Evolutionary conservation across 2,329 filamentous ascomycete genomes (phyloP), one percentile per base, ranked within the genome.

Genomic region (Diatrype stigma): DNA sequence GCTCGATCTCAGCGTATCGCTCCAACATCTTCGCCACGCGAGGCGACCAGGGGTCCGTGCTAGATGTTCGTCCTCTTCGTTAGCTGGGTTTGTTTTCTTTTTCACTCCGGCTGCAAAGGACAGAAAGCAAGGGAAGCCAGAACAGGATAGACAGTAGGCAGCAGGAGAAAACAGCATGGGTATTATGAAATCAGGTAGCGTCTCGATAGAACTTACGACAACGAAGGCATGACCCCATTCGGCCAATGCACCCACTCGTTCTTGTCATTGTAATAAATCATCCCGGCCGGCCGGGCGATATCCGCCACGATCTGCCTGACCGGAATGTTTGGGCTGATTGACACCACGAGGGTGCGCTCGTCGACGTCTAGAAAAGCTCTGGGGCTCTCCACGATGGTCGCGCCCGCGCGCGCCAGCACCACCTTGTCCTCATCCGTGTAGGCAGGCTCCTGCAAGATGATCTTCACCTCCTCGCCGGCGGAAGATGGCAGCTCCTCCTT

Each of bases 221-320:
- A 16, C 12, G 34, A 16, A 12, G n/a, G n/a, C 14, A 12, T 7
- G 34, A 37, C 12, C 16, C 26, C 6, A 16, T 17, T 14, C 14
- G 12, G 12, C 6, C 14, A 37, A 4, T 14, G 6, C 4, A 14
- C n/a, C 34, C 34, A 37, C 34, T 7, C 34, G 12, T 4, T 7
- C 6, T 30, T 30, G 26, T 30, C 26, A 16, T 17, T 35, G 17
- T 48, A 26, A 58, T 62, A 67, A 11, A 70, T 59, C 49, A 70
- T 63, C 0, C 59, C 60, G 2, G 55, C 62, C 1, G 69, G 69
- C 1, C 63, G 60, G 2, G 64, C 62, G 11, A 70, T 53, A 42
- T 71, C 67, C 42, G 62, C 57, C 6, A 69, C 52, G 34, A 70
- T 63, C 49, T 70, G 64, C 44, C 59, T 59, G 3, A 70, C 58